Conservation (phyloP, 345 rosid species). For the Mangifera indica region DNA sequence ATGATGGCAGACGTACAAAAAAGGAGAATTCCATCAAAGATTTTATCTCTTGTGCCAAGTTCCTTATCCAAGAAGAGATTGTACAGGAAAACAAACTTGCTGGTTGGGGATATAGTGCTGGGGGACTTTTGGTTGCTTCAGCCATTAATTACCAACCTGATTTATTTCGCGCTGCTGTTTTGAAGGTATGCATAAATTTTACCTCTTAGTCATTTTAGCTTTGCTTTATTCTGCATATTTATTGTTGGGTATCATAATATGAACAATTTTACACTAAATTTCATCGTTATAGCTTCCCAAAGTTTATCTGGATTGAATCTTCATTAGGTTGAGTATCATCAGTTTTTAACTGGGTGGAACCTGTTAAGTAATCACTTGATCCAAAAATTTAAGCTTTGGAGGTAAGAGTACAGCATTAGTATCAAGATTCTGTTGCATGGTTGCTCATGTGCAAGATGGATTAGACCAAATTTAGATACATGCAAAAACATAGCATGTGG, state of each 20-base stretch:
- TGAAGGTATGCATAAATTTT: constrained; percentile 53
- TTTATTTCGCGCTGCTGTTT: constrained; percentile 75
- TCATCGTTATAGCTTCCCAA: neutral
- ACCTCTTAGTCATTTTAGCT: neutral
- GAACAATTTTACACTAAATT: no score
- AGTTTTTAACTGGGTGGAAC: neutral
- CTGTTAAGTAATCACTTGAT: no score
- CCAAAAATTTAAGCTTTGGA: no score
- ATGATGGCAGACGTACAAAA: constrained; percentile 62
- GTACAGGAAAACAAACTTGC: constrained; percentile 75
- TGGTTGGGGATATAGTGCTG: constrained; percentile 93
- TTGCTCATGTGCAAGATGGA: no score
- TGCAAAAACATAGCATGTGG: no score
- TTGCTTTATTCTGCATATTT: neutral
- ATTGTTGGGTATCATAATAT: no score
- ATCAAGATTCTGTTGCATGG: no score
- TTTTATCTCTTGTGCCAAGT: constrained; percentile 72
- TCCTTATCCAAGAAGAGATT: constrained; percentile 60
- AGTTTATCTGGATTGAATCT: neutral
- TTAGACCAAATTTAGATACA: no score
- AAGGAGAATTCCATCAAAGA: constrained; percentile 77
- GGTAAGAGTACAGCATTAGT: no score
- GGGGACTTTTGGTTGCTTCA: constrained; percentile 90
- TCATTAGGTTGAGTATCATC: neutral
- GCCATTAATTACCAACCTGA: constrained; percentile 73